Evolutionary conservation across 306 rosid genomes (phyloP).

Genomic region (Castanea mollissima): DNA sequence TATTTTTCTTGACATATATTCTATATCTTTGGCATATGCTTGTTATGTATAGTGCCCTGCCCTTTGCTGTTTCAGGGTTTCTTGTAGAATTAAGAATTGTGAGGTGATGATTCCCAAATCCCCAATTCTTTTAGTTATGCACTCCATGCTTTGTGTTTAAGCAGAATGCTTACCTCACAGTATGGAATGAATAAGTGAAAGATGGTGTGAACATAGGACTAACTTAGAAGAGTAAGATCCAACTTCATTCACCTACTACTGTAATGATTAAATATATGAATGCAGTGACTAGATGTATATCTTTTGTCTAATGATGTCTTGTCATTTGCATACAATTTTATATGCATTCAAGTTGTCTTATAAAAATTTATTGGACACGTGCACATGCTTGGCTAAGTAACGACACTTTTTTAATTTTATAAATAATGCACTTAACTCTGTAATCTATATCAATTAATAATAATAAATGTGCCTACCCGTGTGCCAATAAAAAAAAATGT

Average conservation of each 20-base stretch:
- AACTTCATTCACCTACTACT: not conserved
- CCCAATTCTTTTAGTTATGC: not conserved
- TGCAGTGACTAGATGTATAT: not conserved
- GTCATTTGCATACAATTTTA: not conserved
- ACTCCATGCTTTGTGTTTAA: not conserved
- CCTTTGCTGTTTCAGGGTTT: not conserved
- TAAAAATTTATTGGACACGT: not conserved
- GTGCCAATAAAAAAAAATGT: not conserved
- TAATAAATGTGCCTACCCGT: too few species aligned
- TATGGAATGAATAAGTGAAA: not conserved
- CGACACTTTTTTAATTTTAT: not conserved
- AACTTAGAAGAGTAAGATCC: not conserved
- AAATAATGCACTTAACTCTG: not conserved
- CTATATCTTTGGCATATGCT: not conserved
- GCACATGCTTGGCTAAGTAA: not conserved
- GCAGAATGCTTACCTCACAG: not conserved
- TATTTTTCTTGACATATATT: conserved; percentile 1
- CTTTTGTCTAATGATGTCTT: not conserved
- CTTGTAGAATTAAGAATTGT: not conserved
- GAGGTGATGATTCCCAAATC: too few species aligned
- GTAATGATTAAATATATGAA: not conserved
- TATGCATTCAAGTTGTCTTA: not conserved
- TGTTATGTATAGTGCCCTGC: not conserved
- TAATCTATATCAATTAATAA: too few species aligned
- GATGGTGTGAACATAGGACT: not conserved